Base-by-base conservation (phyloP, 495 filamentous ascomycete genomes). In the Hyaloscypha bicolor region DNA sequence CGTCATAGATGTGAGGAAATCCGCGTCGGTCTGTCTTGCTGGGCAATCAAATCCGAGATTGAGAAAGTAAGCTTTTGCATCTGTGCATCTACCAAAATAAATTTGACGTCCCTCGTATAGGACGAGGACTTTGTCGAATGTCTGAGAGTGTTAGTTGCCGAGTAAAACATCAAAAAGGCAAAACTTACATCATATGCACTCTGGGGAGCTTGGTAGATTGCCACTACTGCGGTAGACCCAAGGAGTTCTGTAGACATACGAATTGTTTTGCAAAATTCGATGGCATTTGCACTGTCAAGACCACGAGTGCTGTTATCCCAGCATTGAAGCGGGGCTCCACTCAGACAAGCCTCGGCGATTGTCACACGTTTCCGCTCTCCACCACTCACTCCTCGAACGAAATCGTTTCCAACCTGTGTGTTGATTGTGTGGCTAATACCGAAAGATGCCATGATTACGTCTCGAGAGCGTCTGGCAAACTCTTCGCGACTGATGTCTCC, bases 291-390 rank as follows among this genome's bases (percentile, higher is more conserved):
- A 52, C 75, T 77, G 66, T 86, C 84, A 1, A 87, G 79, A 6
- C 83, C 85, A 25, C 82, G 75, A 2, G 84, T 86, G 64, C 75
- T 77, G 51, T 79, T 86, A 65, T 87, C 85, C 82, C 82, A 87
- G 59, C 80, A 82, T 58, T 82, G 79, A 22, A 87, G 64, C 16
- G 89, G 87, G n/a, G 85, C 84, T 6, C 82, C 82, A 55, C 86
- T 88, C 22, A 93, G 77, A 8, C 83, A 82, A 22, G 82, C 82
- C 69, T 94, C 92, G 3, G 90, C 88, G 69, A 94, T 93, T 74
- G 86, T 91, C 51, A 93, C 89, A 66, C 92, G 87, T 78, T 93
- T 94, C 12, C 91, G 75, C 76, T 96, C 92, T 63, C 92, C 92
- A 63, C 92, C 92, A 31, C 87, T 91, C 0, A 94, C 88, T 64